These are phyloP conservation scores for Theobroma grandiflorum DNA, from an alignment of 441 rosid genomes.

Conservation along the genomic window DNA sequence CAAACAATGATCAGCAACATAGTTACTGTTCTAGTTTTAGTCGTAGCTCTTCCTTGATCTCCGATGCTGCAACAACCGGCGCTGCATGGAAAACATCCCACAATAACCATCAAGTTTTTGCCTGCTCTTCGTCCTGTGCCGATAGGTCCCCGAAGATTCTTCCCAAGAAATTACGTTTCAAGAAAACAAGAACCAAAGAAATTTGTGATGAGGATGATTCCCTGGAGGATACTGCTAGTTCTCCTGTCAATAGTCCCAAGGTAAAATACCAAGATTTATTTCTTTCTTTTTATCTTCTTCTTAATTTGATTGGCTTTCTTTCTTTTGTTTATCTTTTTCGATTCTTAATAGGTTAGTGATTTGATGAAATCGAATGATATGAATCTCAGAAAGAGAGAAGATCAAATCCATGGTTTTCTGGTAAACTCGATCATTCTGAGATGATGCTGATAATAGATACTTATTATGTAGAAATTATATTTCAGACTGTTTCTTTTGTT, in stretches of 20 bases:
- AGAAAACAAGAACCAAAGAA: slow-evolving; percentile 56
- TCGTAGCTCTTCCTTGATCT: slow-evolving; percentile 60
- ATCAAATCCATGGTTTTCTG: slow-evolving; percentile 57
- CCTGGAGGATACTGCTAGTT: slow-evolving; percentile 87
- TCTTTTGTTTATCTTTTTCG: not conserved
- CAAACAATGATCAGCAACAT: slow-evolving; percentile 32
- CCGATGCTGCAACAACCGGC: slow-evolving; percentile 61
- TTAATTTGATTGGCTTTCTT: not conserved
- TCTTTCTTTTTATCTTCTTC: not conserved
- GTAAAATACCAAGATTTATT: slow-evolving; percentile 30
- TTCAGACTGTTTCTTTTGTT: not conserved
- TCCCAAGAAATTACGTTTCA: slow-evolving; percentile 52
- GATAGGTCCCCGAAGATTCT: slow-evolving; percentile 27
- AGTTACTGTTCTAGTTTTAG: slow-evolving; percentile 44
- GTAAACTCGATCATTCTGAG: slow-evolving; percentile 39
- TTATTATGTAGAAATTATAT: too few relatives aligned
- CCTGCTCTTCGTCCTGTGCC: slow-evolving; percentile 23
- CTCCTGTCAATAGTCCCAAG: slow-evolving; percentile 86
- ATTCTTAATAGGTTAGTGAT: slow-evolving; percentile 56
- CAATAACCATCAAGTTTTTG: slow-evolving; percentile 13
- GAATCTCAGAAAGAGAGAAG: slow-evolving; percentile 53
- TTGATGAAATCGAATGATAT: slow-evolving; percentile 39
- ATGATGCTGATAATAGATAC: not conserved
- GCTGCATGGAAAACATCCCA: slow-evolving; percentile 48
- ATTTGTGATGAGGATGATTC: slow-evolving; percentile 70